Evolutionary conservation across 2,329 filamentous ascomycete species (phyloP).

Genomic region (Colletotrichum endophyticum): DNA sequence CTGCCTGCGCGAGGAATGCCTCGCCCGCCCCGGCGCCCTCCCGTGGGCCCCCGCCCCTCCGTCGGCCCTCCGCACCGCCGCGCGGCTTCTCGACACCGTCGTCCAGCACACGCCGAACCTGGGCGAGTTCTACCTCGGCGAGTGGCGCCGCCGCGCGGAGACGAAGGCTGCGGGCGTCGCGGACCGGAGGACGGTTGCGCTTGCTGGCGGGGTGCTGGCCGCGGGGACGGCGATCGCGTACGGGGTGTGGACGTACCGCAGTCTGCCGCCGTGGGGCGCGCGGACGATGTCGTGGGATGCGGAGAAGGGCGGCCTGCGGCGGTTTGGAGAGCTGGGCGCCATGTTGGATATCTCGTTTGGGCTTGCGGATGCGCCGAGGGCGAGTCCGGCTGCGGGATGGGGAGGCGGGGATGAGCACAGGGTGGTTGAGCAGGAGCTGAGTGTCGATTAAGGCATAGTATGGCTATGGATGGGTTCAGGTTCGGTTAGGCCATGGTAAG

Average conservation of each 20-base stretch:
- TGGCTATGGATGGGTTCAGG: background rate
- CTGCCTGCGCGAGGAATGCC: constrained; percentile 27
- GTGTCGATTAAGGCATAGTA: constrained; percentile 1
- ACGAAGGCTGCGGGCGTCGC: constrained; percentile 29
- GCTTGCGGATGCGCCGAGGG: background rate
- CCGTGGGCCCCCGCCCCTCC: constrained; percentile 28
- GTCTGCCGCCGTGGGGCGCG: constrained; percentile 50
- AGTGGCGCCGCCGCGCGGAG: constrained; percentile 41
- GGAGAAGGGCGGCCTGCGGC: constrained; percentile 36
- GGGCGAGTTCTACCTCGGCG: constrained; percentile 38
- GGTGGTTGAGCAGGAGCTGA: constrained; percentile 18
- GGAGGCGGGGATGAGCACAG: background rate
- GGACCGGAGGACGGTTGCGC: constrained; percentile 30
- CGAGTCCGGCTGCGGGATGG: constrained; percentile 1
- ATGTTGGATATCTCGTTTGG: constrained; percentile 39
- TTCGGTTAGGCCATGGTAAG: background rate
- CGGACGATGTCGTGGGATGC: constrained; percentile 47
- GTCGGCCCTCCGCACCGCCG: constrained; percentile 25
- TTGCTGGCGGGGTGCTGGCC: constrained; percentile 37
- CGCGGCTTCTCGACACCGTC: constrained; percentile 37
- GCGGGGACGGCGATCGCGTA: constrained; percentile 44
- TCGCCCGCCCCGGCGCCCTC: constrained; percentile 25
- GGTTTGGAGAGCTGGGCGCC: constrained; percentile 52
- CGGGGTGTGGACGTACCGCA: constrained; percentile 42
- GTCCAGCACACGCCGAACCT: constrained; percentile 39